Base-by-base conservation (phyloP, 1,284 basidiomycete genomes). In the Pascua sp. region DNA sequence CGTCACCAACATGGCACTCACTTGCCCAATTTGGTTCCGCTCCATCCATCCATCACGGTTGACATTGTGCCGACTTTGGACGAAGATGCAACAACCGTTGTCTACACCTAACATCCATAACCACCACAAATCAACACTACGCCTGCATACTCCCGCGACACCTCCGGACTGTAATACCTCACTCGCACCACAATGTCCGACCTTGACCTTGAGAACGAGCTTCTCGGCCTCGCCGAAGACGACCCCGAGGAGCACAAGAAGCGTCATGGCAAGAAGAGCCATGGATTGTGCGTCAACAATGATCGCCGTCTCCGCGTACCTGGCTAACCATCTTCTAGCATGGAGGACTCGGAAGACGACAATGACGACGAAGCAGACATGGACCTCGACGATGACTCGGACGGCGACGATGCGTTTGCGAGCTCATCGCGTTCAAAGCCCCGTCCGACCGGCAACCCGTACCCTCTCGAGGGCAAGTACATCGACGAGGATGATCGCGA, bases 401-500 rank as follows among this genome's bases (percentile, higher is more conserved):
- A 70, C 16, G 69, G 69, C 39, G 70, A 69, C 13, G 62, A 58
- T 12, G 63, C 47, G 2, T 32, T 32, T 32, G 24, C 4, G 4
- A 32, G 24, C 24, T 16, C 36, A 2, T 53, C 52, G 9, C 62
- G 57, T 7, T 42, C 42, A 13, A 47, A 51, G 24, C 40, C 24
- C 24, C 24, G 24, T 32, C 24, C 48, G 18, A 52, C 49, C 17
- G 48, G 70, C n/a, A 89, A 90, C 65, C 87, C 86, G 5, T 97
- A 91, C 72, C 93, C 91, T 0, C 79, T 95, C 17, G 93, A 96
- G 67, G 91, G 90, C 47, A 91, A 91, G 75, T 97, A 90, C 73
- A 83, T 84, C 57, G 85, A 92, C 67, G 89, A 91, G 66, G 82
- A 80, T 5, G 94, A 97, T 73, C 85, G 88, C 69, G 83, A 88